Base-by-base conservation (phyloP, 176 grass and related monocot genomes). In the Phragmites australis region DNA sequence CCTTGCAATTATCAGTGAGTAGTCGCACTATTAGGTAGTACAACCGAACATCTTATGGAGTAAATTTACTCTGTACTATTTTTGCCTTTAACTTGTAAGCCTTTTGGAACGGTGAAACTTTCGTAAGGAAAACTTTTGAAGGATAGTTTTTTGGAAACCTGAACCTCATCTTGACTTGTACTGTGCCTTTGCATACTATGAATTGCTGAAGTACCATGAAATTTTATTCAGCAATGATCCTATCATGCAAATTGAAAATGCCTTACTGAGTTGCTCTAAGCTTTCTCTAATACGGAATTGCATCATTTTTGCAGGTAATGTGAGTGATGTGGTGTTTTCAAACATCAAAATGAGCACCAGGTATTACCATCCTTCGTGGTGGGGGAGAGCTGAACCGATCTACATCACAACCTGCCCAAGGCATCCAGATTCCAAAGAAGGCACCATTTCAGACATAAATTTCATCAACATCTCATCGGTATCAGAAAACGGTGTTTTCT, bases 361-460 rank as follows among this genome's bases (percentile, higher is more conserved):
- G 71, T 97, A 97, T 65, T 97, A 94, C 75, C 75, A 97, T 64
- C 92, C 94, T 82, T 89, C 80, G 66, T 97, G 94, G 94, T 97
- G 94, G 94, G 94, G 94, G 19, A 87, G 92, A 81, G 94, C 94
- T 0, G 94, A 97, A 46, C 94, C 94, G 3, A 97, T 97, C 45
- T 97, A 94, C 68, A 92, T 97, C 68, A 97, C 95, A 12, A 89
- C 89, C 9, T 97, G 95, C 44, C 95, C 90, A 42, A 89, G 90
- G 50, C 55, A 87, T 40, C 61, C 86, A 7, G 73, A 17, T 46
- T 94, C 81, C 30, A 94, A 81, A 86, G 81, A 87, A 22, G 92
- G 92, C 17, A 81, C 95, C 70, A 93, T 97, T 71, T 97, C 95
- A 41, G 85, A 97, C 16, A 37, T 97, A 13, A 70, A 27, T 16